These are phyloP conservation scores for Fusarium sp. DNA, from an alignment of 2,329 filamentous ascomycete species.

Conservation along the genomic window DNA sequence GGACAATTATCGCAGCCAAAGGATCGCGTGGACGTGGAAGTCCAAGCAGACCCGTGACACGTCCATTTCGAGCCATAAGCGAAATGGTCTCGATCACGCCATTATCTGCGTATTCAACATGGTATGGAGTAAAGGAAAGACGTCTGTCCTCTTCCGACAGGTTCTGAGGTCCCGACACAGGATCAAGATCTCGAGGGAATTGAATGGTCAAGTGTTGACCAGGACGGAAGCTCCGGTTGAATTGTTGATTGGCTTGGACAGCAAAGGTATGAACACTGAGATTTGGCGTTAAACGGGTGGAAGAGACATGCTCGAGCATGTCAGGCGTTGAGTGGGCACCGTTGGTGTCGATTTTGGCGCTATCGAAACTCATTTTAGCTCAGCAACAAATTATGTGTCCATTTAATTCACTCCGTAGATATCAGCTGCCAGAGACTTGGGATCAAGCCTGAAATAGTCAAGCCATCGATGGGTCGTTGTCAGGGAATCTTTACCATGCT, in stretches of 20 bases:
- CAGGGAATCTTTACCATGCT: background rate
- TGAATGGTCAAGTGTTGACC: slow-evolving; percentile 14
- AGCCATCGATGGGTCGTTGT: background rate
- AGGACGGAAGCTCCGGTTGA: slow-evolving; percentile 7
- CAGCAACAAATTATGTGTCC: background rate
- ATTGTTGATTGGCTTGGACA: background rate
- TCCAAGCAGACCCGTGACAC: slow-evolving; percentile 15
- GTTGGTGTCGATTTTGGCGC: background rate
- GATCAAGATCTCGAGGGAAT: slow-evolving; percentile 21
- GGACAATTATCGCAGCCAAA: background rate
- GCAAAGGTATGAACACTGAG: slow-evolving; percentile 15
- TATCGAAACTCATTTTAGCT: slow-evolving; percentile 1
- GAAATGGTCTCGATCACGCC: background rate
- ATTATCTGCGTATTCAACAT: background rate
- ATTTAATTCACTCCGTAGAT: background rate
- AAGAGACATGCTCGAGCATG: slow-evolving; percentile 12
- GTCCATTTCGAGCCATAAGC: slow-evolving; percentile 11
- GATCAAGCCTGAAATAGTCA: slow-evolving; percentile 10
- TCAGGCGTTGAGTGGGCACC: background rate
- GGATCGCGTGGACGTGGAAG: slow-evolving; percentile 3
- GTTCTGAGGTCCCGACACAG: slow-evolving; percentile 15
- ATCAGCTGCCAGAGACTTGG: background rate
- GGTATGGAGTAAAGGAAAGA: slow-evolving; percentile 20
- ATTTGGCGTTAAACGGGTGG: slow-evolving; percentile 14
- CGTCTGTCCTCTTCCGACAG: slow-evolving; percentile 4